These are phyloP conservation scores for Vicia faba DNA, from an alignment of 306 rosid genomes.

Conservation along the genomic window DNA sequence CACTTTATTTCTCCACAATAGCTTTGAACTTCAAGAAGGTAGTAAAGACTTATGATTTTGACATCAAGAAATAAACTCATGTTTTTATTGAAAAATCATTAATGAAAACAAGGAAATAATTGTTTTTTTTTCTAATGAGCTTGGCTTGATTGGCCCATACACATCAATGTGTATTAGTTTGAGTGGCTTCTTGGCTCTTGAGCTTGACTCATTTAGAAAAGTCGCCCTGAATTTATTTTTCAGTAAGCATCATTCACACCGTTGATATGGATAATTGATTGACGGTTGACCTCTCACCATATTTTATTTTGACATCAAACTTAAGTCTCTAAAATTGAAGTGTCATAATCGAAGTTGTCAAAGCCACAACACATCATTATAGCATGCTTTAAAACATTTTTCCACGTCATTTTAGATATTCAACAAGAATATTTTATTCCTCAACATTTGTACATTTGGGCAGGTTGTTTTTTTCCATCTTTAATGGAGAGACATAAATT, in stretches of 20 bases:
- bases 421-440: not conserved
- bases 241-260: not conserved
- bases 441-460: not conserved
- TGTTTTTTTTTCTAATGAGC: no score
- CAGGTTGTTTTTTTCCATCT: not conserved
- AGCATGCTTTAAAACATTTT: not conserved
- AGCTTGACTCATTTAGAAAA: no score
- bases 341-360: not conserved
- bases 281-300: not conserved
- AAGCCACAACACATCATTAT: not conserved
- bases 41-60: not conserved
- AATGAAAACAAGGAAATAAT: no score
- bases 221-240: no score
- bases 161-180: not conserved
- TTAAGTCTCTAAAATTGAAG: not conserved
- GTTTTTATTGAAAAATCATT: no score
- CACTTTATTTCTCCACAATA: no score
- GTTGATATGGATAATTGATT: not conserved
- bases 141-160: not conserved
- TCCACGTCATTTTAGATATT: not conserved
- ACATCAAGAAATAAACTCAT: not conserved
- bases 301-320: not conserved
- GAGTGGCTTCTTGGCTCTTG: no score
- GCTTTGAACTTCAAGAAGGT: no score
- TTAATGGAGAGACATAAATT: no score